These are phyloP conservation scores for Aspergillus versicolor DNA, from an alignment of 2,329 filamentous ascomycete species.

Conservation along the genomic window DNA sequence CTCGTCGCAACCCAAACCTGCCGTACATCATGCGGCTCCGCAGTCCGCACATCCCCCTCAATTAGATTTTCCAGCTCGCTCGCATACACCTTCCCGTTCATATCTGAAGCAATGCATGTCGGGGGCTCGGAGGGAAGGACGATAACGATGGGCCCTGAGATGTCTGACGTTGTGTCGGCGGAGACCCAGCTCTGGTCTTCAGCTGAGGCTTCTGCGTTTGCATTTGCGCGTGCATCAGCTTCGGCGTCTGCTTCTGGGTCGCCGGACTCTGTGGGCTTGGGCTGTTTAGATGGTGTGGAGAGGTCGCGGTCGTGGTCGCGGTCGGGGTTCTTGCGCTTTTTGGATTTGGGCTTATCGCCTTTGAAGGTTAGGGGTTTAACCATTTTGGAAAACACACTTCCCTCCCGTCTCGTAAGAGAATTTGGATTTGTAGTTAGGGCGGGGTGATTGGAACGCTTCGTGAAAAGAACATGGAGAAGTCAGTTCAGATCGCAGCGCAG, in stretches of 20 bases:
- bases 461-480: no score
- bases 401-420: no score
- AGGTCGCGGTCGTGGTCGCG: constrained; percentile 24
- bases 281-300: constrained; percentile 21
- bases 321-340: constrained; percentile 75
- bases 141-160: constrained; percentile 78
- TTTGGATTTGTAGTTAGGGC: neutral
- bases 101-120: constrained; percentile 79
- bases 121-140: constrained; percentile 74
- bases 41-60: constrained; percentile 75
- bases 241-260: neutral
- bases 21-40: constrained; percentile 91
- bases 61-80: constrained; percentile 82
- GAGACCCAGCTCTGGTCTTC: constrained; percentile 89
- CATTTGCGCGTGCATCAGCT: neutral
- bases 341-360: constrained; percentile 75
- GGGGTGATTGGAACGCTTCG: neutral
- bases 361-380: constrained; percentile 91
- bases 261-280: constrained; percentile 9
- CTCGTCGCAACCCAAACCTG: constrained; percentile 92
- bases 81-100: constrained; percentile 81
- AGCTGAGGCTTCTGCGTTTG: constrained; percentile 29
- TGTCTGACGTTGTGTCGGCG: constrained; percentile 70
- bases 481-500: no score
- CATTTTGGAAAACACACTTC: constrained; percentile 26